Conservation (phyloP, 2,329 filamentous ascomycete species). For the Fusarium virguliforme region DNA sequence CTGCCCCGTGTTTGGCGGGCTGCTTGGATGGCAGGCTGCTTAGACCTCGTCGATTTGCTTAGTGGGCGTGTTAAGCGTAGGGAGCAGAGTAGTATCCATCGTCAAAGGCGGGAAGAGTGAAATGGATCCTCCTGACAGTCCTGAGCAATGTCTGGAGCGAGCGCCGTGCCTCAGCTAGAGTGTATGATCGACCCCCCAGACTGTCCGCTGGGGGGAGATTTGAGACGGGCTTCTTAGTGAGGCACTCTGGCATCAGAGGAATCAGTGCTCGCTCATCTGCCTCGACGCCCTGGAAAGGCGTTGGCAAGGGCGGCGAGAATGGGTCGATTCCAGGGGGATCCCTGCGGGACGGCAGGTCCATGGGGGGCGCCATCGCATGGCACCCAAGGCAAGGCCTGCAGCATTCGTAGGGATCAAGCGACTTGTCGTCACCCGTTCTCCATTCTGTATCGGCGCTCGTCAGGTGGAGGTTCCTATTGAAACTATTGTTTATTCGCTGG, state of each 20-base stretch:
- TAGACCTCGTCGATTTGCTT: conserved; percentile 22
- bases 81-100: conserved; percentile 21
- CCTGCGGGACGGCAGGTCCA: conserved; percentile 21
- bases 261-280: conserved; percentile 45
- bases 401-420: conserved; percentile 30
- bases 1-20: conserved; percentile 30
- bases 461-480: conserved; percentile 36
- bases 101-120: conserved; percentile 16
- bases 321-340: conserved; percentile 42
- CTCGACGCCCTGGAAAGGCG: conserved; percentile 19
- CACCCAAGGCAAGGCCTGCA: conserved; percentile 31
- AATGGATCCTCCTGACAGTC: conserved; percentile 35
- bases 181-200: conserved; percentile 52
- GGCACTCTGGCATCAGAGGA: conserved; percentile 47
- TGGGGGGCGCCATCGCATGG: conserved; percentile 33
- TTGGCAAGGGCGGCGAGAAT: conserved; percentile 32
- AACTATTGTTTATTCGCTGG: conserved; percentile 40
- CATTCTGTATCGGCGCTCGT: conserved; percentile 12
- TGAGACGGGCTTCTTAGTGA: conserved; percentile 40
- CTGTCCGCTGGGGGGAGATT: conserved; percentile 34
- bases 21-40: conserved; percentile 33
- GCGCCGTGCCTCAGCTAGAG: conserved; percentile 49
- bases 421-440: conserved; percentile 37
- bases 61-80: conserved; percentile 20
- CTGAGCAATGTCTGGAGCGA: conserved; percentile 38